A percentile compares a stretch with the other conserved stretches of the same genome.
Conservation (phyloP, 441 rosid genomes). For the Euphorbia corollata region DNA sequence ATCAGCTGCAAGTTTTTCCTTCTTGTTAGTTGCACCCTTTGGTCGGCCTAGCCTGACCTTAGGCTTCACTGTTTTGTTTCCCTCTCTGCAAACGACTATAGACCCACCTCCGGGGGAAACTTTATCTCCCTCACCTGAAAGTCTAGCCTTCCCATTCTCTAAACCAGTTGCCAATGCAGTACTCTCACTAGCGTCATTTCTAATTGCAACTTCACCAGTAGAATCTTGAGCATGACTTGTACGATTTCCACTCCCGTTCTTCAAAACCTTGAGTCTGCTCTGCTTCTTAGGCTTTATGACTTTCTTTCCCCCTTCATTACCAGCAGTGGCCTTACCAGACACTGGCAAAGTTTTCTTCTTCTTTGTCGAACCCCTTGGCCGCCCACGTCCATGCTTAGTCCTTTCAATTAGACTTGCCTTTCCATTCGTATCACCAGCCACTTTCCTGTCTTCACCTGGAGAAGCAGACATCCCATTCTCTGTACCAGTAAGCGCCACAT, state of each 20-base stretch:
- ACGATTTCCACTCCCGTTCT: neutral
- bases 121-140: slow-evolving; percentile 2
- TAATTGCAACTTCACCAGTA: neutral
- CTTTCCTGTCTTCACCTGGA: neutral
- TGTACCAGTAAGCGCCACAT: neutral
- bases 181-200: neutral
- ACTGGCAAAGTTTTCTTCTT: neutral
- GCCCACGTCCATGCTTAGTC: slow-evolving; percentile 11
- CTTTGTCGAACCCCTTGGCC: slow-evolving; percentile 13
- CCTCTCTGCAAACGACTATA: neutral
- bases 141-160: neutral
- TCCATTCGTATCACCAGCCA: slow-evolving; percentile 6
- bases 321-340: neutral
- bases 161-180: neutral
- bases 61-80: neutral
- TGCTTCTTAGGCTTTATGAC: slow-evolving; percentile 5
- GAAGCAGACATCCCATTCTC: slow-evolving; percentile 1
- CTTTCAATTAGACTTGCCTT: neutral
- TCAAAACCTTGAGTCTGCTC: slow-evolving; percentile 17
- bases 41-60: slow-evolving; percentile 16
- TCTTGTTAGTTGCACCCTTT: slow-evolving; percentile 21
- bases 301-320: neutral
- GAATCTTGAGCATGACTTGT: neutral
- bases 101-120: neutral
- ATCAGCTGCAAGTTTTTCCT: slow-evolving; percentile 3